Percentiles rank a stretch among this genome's conserved stretches.
Evolutionary conservation across 768 basidiomycete species (phyloP).

Genomic region (Rhizopogon salebrosus): DNA sequence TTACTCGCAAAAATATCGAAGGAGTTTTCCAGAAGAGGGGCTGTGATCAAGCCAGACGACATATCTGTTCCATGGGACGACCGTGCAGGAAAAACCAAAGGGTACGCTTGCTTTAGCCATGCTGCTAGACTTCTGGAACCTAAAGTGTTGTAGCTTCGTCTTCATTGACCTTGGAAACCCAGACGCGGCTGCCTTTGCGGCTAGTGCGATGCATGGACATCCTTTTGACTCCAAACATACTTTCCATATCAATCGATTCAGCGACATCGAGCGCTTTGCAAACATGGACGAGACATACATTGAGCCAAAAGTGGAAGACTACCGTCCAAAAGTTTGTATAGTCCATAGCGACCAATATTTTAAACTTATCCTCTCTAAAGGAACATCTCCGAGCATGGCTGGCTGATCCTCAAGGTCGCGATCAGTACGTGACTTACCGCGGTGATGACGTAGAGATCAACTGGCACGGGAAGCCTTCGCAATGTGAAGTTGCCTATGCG

Average conservation of each 20-base stretch:
- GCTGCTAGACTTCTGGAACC: neutral
- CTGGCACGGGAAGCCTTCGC: slow-evolving; percentile 91
- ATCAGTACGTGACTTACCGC: slow-evolving; percentile 93
- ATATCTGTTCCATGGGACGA: slow-evolving; percentile 90
- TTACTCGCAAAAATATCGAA: slow-evolving; percentile 78
- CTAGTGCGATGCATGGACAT: slow-evolving; percentile 65
- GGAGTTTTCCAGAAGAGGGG: slow-evolving; percentile 79
- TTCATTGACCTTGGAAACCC: slow-evolving; percentile 75
- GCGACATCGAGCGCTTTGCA: slow-evolving; percentile 82
- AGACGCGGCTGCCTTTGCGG: slow-evolving; percentile 66
- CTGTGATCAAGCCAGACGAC: slow-evolving; percentile 67
- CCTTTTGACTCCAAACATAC: slow-evolving; percentile 86
- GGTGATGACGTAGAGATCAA: slow-evolving; percentile 86
- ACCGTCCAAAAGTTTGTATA: slow-evolving; percentile 56
- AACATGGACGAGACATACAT: slow-evolving; percentile 72
- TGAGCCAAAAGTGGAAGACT: slow-evolving; percentile 72
- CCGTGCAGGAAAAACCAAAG: slow-evolving; percentile 79
- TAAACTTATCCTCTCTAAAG: slow-evolving; percentile 33
- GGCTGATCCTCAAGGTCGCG: slow-evolving; percentile 85
- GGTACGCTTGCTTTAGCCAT: slow-evolving; percentile 44
- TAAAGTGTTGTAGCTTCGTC: slow-evolving; percentile 49
- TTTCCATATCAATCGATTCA: slow-evolving; percentile 82
- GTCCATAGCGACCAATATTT: neutral
- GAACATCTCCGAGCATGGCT: slow-evolving; percentile 97
- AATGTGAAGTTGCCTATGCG: slow-evolving; percentile 69